Percentiles rank a stretch among this genome's conserved stretches.
Conservation (phyloP, 2,329 filamentous ascomycete genomes). For the Sporothrix euskadiensis region DNA sequence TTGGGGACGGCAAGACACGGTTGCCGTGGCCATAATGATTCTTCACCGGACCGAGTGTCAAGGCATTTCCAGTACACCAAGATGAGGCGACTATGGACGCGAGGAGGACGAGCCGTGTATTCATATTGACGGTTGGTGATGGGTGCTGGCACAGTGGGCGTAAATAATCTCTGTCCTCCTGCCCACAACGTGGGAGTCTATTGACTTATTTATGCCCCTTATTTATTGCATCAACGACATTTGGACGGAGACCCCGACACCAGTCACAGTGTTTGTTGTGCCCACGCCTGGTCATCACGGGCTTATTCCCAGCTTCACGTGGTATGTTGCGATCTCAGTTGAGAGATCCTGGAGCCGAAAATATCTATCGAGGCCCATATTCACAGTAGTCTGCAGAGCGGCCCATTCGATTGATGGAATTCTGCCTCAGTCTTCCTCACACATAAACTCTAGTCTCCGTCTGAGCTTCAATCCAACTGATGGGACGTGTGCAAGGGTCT, state of each 20-base stretch:
- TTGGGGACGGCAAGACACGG: slow-evolving; percentile 14
- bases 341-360: neutral
- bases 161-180: neutral
- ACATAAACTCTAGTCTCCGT: neutral
- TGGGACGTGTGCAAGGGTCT: neutral
- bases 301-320: neutral
- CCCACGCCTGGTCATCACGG: neutral
- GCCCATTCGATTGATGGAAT: neutral
- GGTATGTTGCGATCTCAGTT: neutral
- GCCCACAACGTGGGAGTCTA: neutral
- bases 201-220: neutral
- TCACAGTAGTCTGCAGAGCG: neutral
- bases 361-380: no score
- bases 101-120: neutral
- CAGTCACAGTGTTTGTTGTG: neutral
- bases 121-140: neutral
- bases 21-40: neutral
- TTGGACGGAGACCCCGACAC: no score
- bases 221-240: neutral
- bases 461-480: neutral
- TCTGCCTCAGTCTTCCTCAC: neutral
- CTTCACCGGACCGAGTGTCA: neutral
- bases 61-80: neutral
- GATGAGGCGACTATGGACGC: neutral
- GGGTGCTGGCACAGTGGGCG: neutral